Base-by-base conservation (phyloP, 345 rosid genomes). In the Sonneratia caseolaris region DNA sequence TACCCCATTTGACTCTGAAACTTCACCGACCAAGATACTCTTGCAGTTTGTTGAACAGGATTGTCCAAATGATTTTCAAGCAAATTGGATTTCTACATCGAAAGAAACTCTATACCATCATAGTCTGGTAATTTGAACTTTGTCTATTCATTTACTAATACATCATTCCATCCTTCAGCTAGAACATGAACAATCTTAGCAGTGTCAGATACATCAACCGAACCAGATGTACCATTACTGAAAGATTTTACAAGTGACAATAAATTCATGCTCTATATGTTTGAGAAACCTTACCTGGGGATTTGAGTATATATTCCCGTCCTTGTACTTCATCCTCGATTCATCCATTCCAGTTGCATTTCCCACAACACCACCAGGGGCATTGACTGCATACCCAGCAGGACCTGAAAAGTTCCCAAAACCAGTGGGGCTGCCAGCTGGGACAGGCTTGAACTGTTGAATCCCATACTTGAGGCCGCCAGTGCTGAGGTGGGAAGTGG, bases 391-490 rank as follows among this genome's bases (percentile, higher is more conserved):
- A 86, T 88, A 94, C 42, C 86, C 89, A 69, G 82, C 67, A 32
- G 91, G 88, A 75, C 79, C 85, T 32, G 75, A 69, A 76, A 78
- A 84, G 79, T 82, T 86, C 74, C 88, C 92, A 76, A 81, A 88
- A 24, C 87, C 89, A 27, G 87, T 66, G 24, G 92, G 92, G 71
- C 78, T 87, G 75, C 82, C 85, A 4, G 81, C 80, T 48, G 87
- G 93, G 70, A 91, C 86, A 47, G 92, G 90, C 83, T 94, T 94
- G 77, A 79, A 91, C 75, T 83, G 97, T 82, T 87, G 97, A 68
- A 91, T 80, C 49, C 97, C 97, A 78, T 88, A 93, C 81, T 94
- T 94, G 79, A 91, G 82, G 72, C 92, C 90, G 55, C 95, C 89
- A 3, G 91, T 76, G 68, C 79, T 64, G 42, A 84, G 84, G 77